Evolutionary conservation across 2,329 filamentous ascomycete species (phyloP), one percentile per base, ranked within the genome.

Genomic region (Exophiala mesophila): DNA sequence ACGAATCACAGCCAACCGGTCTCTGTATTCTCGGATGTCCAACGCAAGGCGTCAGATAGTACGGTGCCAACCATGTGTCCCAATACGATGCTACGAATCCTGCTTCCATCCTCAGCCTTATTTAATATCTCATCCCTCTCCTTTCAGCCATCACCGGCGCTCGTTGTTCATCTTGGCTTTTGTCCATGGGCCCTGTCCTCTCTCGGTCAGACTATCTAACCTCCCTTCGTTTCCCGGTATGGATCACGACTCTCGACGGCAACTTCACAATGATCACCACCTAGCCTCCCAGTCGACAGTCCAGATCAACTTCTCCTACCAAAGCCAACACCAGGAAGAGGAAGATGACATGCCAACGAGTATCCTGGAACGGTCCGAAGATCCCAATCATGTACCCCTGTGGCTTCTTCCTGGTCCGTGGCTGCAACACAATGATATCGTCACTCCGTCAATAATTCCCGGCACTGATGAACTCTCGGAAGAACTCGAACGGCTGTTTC

Each of bases 181-280:
- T 12, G 6, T 26, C 12, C 12, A 12, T 26, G 7, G 12, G 23
- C 7, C 23, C 23, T 7, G 23, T 26, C 23, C 23, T 26, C 23
- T 26, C 23, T 26, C 23, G 23, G 23, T 26, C 23, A 26, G 7
- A 26, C 7, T 12, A 26, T n/a, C n/a, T n/a, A n/a, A n/a, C n/a
- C n/a, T n/a, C n/a, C n/a, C 12, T 26, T 26, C 7, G 23, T 7
- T 26, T 12, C 12, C 23, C 23, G 23, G 23, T 26, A 26, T 26
- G 23, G 23, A 26, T 7, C 12, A 26, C 12, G 6, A 26, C 23
- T 26, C 23, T n/a, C n/a, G n/a, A 15, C 23, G n/a, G 24, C 36
- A 47, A 15, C n/a, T 15, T 20, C 17, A 39, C 44, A 43, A 47
- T n/a, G 36, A 47, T 20, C 16, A 36, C 24, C 32, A 30, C 6